Base-by-base conservation (phyloP, 1,284 basidiomycete genomes). In the Malassezia psittaci region DNA sequence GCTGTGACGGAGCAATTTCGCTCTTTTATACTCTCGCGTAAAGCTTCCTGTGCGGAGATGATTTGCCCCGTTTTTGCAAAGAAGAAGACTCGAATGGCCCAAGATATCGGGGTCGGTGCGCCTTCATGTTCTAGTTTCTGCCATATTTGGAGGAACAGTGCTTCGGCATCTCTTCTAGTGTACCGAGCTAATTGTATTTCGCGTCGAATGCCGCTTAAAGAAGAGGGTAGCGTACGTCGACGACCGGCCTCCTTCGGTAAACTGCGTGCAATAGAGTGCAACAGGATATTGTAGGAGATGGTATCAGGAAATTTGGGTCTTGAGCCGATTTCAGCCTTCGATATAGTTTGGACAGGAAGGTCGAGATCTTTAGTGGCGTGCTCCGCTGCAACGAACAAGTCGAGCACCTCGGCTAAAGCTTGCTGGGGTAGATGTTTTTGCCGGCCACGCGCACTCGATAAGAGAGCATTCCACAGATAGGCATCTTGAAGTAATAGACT, bases 211-310 rank as follows among this genome's bases (percentile, higher is more conserved):
- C 44, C 45, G 18, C 15, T 39, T 6, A 42, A 33, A 13, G 37
- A 24, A 19, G 51, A 19, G 32, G 35, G 19, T 21, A 46, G 16
- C n/a, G 12, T 13, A 7, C n/a, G 37, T 34, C 32, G 6, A n/a
- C 24, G 18, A 16, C 37, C 29, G 24, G 43, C 13, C 19, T 19
- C 51, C 36, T 29, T 34, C 13, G 36, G 35, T 19, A 29, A 16
- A 39, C 16, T 52, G 51, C 42, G 41, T n/a, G 49, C 55, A 15
- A 57, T 21, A 8, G 55, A 34, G 21, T 57, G 51, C 33, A 57
- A 38, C 12, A 57, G 50, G 11, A 52, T 11, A 21, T 57, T 57
- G 55, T 43, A 57, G 8, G 55, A 51, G 13, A 52, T 47, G 16
- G 41, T 39, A 29, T 52, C 39, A 8, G 55, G 55, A 12, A 57